Evolutionary conservation across 2,329 filamentous ascomycete species (phyloP), one percentile per base, ranked within the genome.

Genomic region (Mycogone perniciosa): DNA sequence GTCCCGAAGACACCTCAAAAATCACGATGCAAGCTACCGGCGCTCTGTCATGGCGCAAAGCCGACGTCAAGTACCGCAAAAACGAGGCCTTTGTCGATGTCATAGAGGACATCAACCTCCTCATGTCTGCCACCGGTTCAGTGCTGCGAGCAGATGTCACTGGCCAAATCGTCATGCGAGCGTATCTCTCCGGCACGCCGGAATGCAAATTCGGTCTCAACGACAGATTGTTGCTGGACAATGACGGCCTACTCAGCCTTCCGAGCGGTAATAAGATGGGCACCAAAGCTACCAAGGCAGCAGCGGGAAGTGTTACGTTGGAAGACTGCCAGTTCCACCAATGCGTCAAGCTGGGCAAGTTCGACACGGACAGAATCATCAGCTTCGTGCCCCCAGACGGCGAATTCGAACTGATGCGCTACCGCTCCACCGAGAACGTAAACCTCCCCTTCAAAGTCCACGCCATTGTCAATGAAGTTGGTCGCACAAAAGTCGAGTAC

Each of bases 1-100:
- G 80, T 59, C 86, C 84, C 72, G 89, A 96, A 67, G 92, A 99
- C 69, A 96, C 92, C 46, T 92, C 90, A 59, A 93, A 92, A 68
- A 99, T 99, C 70, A 99, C 93, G 29, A 96, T 97, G 91, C 93
- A 99, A 75, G 95, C 93, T 9, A 99, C 93, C 0, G 93, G 95
- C 38, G 93, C 93, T 5, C 79, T 96, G 39, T 97, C 93, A 43
- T 99, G 95, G 93, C 84, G 95, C 61, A 88, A 95, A 65, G 88
- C 92, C 54, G 92, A 97, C 69, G 93, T 99, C 71, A 96, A 96
- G 67, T 99, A 99, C 74, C 88, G 93, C 69, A 99, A 99, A 75
- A 99, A 99, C 73, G 93, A 99, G 71, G 93, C 93, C 31, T 99
- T 99, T 64, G 93, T 99, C 60, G 93, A 99, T 70, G 93, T 99